phyloP scores from a whole-genome alignment of 2,329 filamentous ascomycete genomes.

The Botryotinia narcissicola region DNA sequence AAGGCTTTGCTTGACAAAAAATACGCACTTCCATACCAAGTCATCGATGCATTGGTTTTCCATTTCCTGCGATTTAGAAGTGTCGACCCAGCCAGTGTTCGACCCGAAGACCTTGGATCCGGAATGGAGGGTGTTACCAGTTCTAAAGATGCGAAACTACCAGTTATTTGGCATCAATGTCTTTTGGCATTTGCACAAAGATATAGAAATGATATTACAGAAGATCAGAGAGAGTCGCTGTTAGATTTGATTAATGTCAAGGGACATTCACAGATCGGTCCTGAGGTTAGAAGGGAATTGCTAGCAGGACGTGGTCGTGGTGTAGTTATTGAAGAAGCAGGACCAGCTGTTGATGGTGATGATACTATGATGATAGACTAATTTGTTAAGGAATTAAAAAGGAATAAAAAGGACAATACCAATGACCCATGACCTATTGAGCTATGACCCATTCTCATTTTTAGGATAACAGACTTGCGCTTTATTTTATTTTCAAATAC shows the following conservation, averaged over 20 bases:
- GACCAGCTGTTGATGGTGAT: constrained; percentile 65
- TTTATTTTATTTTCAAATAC: neutral
- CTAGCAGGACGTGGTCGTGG: constrained; percentile 85
- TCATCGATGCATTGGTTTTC: constrained; percentile 91
- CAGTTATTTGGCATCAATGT: constrained; percentile 95
- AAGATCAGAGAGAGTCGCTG: constrained; percentile 88
- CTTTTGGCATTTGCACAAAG: constrained; percentile 88
- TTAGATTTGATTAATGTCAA: constrained; percentile 81
- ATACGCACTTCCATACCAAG: constrained; percentile 91
- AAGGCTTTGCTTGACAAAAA: constrained; percentile 92
- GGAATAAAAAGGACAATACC: constrained; percentile 2
- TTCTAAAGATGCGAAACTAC: constrained; percentile 64
- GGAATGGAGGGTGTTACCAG: constrained; percentile 51
- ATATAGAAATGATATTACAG: constrained; percentile 93
- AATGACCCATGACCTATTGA: neutral
- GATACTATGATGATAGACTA: constrained; percentile 81
- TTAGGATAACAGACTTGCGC: neutral
- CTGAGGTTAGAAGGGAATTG: constrained; percentile 85
- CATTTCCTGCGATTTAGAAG: constrained; percentile 90
- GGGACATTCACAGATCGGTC: constrained; percentile 84
- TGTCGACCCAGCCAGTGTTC: constrained; percentile 57
- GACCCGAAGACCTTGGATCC: constrained; percentile 49
- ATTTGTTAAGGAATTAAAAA: constrained; percentile 17
- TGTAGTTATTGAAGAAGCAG: constrained; percentile 61
- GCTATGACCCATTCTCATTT: neutral